A percentile compares a stretch with the other conserved stretches of the same genome.
phyloP scores from a whole-genome alignment of 176 grass and related monocot genomes.

The Phragmites australis region DNA sequence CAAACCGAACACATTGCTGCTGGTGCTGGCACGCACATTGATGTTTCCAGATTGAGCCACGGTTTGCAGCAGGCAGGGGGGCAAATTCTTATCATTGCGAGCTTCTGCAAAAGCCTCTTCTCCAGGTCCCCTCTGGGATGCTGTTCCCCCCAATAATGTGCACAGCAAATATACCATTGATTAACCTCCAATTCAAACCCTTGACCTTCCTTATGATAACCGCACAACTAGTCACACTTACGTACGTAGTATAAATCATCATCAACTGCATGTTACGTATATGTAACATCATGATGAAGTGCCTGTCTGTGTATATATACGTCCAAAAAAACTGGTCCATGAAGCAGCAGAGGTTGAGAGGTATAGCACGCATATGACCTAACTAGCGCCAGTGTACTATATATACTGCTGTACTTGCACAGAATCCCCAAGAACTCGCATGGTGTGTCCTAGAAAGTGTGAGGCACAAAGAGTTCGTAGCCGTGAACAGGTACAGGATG shows the following conservation, averaged over 20 bases:
- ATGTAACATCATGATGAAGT: neutral
- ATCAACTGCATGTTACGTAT: neutral
- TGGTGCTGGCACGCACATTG: slow-evolving; percentile 46
- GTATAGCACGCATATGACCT: slow-evolving; percentile 10
- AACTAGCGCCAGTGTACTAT: neutral
- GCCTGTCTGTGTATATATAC: neutral
- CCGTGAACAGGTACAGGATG: slow-evolving; percentile 4
- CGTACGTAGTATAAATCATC: neutral
- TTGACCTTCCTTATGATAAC: neutral
- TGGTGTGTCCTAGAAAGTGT: slow-evolving; percentile 47
- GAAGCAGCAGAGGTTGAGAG: neutral
- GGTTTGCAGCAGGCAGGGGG: slow-evolving; percentile 28
- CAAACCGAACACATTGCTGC: slow-evolving; percentile 44
- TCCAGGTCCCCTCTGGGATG: slow-evolving; percentile 33
- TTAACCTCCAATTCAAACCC: slow-evolving; percentile 16
- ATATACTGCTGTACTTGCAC: neutral
- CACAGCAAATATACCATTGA: slow-evolving; percentile 13
- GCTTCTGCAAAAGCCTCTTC: slow-evolving; percentile 54
- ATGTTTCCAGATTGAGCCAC: slow-evolving; percentile 44
- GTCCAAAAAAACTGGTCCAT: slow-evolving; percentile 25
- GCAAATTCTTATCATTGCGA: slow-evolving; percentile 43
- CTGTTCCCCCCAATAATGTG: neutral
- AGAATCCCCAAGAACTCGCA: slow-evolving; percentile 28
- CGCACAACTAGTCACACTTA: neutral
- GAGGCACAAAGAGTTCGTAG: slow-evolving; percentile 14